These are phyloP conservation scores for Niebla homalea DNA, from an alignment of 495 filamentous ascomycete genomes.

Conservation along the genomic window DNA sequence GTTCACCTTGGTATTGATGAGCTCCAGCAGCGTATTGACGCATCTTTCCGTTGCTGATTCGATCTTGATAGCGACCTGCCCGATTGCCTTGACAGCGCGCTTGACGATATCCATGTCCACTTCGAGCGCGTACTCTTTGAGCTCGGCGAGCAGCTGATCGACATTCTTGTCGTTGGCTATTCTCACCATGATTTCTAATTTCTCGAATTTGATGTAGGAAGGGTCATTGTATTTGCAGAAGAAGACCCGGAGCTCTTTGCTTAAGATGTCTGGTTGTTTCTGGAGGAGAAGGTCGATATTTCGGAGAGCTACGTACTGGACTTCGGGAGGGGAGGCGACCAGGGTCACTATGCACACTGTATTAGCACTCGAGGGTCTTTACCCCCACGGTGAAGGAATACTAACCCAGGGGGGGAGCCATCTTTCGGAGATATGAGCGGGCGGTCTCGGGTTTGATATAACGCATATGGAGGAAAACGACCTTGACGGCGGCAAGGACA, in stretches of 20 bases:
- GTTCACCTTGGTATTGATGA: constrained; percentile 95
- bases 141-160: constrained; percentile 81
- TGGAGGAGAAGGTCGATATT: constrained; percentile 95
- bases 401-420: constrained; percentile 88
- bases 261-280: constrained; percentile 88
- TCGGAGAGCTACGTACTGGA: constrained; percentile 90
- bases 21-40: constrained; percentile 82
- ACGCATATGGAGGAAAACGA: constrained; percentile 94
- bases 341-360: constrained; percentile 56
- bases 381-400: background rate
- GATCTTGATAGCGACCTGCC: constrained; percentile 97
- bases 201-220: constrained; percentile 92
- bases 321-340: constrained; percentile 88
- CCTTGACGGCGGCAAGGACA: constrained; percentile 91
- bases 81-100: constrained; percentile 85
- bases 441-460: constrained; percentile 62
- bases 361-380: constrained; percentile 16
- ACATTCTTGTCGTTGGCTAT: constrained; percentile 97
- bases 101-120: constrained; percentile 99
- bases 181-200: constrained; percentile 97
- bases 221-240: constrained; percentile 99
- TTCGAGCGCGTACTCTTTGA: constrained; percentile 95
- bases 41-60: constrained; percentile 87
- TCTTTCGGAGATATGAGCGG: constrained; percentile 84
- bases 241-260: constrained; percentile 94